Base-by-base conservation (phyloP, 495 filamentous ascomycete species). In the Friedmanniomyces endolithicus region DNA sequence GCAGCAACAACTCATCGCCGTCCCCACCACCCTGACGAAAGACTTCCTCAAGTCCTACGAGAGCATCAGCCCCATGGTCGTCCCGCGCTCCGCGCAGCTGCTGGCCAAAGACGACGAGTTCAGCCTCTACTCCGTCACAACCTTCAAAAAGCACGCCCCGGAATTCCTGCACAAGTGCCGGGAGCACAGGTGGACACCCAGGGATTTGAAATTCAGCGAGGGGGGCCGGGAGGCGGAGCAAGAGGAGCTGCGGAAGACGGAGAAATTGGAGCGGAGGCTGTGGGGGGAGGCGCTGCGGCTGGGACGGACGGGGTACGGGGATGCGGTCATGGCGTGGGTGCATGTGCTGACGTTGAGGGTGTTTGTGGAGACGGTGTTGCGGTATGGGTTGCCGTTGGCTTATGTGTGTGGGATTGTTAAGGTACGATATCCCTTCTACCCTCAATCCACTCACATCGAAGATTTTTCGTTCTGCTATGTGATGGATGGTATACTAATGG, bases 301-400 rank as follows among this genome's bases (percentile, higher is more conserved):
- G 47, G 87, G 83, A 8, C 75, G 87, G 57, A 94, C 86, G 20
- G 87, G 86, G 25, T 97, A 90, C 78, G 88, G 88, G 61, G 94
- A 98, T 68, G 81, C 81, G 47, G 88, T 94, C 56, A 95, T 95
- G 88, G 83, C 88, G 52, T 94, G 87, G 90, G 74, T 89, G 11
- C 94, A 97, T 68, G 86, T 92, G 16, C 74, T 96, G 65, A 84
- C 90, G 6, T 72, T 98, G 58, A 75, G 92, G 41, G 89, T 98
- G 35, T 98, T 96, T 68, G 92, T 98, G 19, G 92, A 98, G 76
- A 95, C 89, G 11, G 90, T 97, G 19, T 72, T 97, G 65, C 78
- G 92, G 57, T 98, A 97, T 67, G 92, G 92, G 7, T 66, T 98
- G 57, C 92, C 92, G 31, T 67, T 94, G 61, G 82, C 88, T 62